Evolutionary conservation across 116 monocot genomes (phyloP), one percentile per base, ranked within the genome.

Genomic region (Dioscorea cayenensis): DNA sequence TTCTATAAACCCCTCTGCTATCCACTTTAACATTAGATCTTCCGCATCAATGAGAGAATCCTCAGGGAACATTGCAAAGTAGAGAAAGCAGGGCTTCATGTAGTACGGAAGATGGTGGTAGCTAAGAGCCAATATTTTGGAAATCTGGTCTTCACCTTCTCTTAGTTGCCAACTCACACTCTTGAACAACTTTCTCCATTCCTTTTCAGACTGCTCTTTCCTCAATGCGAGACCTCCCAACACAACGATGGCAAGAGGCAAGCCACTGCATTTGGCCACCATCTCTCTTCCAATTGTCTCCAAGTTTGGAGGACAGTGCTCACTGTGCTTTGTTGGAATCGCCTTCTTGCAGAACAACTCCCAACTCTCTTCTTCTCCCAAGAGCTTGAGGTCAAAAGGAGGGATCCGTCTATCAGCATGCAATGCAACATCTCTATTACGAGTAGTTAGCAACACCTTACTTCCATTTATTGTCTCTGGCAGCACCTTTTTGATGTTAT

Each of bases 1-100:
- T 9, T 7, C 18, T 19, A 85, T 64, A 19, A 81, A 81, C 0
- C 77, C 84, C 20, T 85, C 84, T 1, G 77, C 81, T n/a, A 75
- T 64, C 84, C 84, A 85, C 25, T 81, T 27, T 8, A 29, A 9
- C 1, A 65, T 28, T 10, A 85, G 36, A 17, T 37, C 60, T 0
- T 3, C 18, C 0, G 74, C 37, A 7, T 43, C 27, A 2, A 85
- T 85, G 6, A 68, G 36, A 1, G 17, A n/a, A 35, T 68, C 75
- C 51, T 81, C 72, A 6, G 84, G 84, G 43, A 81, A 77, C 16
- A 19, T 21, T 19, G 62, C 63, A 2, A 72, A 3, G 23, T 80
- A 84, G 4, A 80, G 80, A 62, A 80, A 77, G 20, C 73, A 77
- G 5, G 3, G 27, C 29, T 80, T 80, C 25, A 80, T 48, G 17